phyloP scores from a whole-genome alignment of 257 asterid genomes.

The Linaria vulgaris region DNA sequence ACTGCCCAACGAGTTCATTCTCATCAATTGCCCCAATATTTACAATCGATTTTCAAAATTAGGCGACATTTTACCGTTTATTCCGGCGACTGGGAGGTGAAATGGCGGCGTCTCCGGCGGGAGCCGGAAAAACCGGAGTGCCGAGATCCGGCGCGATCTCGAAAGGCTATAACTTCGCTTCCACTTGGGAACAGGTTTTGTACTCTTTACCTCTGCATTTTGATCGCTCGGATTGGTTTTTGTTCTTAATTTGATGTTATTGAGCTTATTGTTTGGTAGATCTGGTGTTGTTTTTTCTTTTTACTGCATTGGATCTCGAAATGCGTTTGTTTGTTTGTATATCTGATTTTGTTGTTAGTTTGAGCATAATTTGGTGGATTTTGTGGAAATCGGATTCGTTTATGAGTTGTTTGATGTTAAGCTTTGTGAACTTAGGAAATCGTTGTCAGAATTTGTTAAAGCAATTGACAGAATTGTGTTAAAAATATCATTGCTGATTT shows the following conservation, averaged over 20 bases:
- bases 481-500: no score
- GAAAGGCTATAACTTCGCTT: constrained; percentile 90
- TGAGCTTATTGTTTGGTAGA: constrained; percentile 18
- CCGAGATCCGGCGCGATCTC: constrained; percentile 86
- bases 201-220: background rate
- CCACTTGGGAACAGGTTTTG: constrained; percentile 91
- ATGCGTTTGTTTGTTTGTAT: background rate
- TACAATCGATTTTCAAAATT: no score
- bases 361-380: background rate
- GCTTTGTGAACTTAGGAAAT: background rate
- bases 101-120: no score
- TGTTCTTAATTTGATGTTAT: background rate
- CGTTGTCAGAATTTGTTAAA: background rate
- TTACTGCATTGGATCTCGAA: constrained; percentile 28
- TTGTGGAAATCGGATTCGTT: constrained; percentile 5
- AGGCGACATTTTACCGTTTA: no score
- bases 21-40: no score
- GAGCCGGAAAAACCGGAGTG: constrained; percentile 44
- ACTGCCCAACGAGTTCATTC: no score
- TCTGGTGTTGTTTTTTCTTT: constrained; percentile 14
- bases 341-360: background rate
- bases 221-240: constrained; percentile 15
- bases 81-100: no score
- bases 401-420: background rate
- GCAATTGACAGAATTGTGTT: background rate